Percentiles rank a stretch among this genome's conserved stretches.
Evolutionary conservation across 148 eudicot species (phyloP).

Genomic region (Chenopodium suecicum): DNA sequence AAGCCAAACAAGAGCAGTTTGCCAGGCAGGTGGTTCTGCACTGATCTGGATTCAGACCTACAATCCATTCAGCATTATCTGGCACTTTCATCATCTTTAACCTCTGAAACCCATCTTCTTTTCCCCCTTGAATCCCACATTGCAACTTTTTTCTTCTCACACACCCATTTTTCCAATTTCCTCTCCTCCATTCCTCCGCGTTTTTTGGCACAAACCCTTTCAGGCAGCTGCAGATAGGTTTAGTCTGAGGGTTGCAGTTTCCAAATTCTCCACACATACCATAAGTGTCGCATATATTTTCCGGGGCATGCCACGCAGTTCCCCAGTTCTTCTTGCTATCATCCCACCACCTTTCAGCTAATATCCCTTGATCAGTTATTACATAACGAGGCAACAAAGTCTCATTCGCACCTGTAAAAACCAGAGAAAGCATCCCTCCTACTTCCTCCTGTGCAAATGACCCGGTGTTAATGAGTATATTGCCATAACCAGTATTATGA

Average conservation of each 20-base stretch:
- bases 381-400: conserved; percentile 21
- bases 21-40: conserved; percentile 39
- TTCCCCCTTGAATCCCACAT: conserved; percentile 37
- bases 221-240: conserved; percentile 34
- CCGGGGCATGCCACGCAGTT: conserved; percentile 26
- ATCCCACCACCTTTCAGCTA: conserved; percentile 33
- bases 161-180: conserved; percentile 40
- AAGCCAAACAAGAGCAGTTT: conserved; percentile 59
- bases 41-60: conserved; percentile 34
- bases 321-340: conserved; percentile 27
- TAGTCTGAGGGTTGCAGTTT: conserved; percentile 22
- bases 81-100: conserved; percentile 48
- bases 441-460: conserved; percentile 26
- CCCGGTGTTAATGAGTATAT: conserved; percentile 26
- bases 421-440: conserved; percentile 21
- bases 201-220: conserved; percentile 38
- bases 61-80: conserved; percentile 30
- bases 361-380: conserved; percentile 26
- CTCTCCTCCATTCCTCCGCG: conserved; percentile 31
- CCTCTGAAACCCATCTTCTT: conserved; percentile 45
- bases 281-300: conserved; percentile 32
- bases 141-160: conserved; percentile 26
- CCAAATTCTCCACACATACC: conserved; percentile 40
- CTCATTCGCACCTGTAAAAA: conserved; percentile 28
- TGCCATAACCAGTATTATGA: conserved; percentile 29